Base-by-base conservation (phyloP, 768 basidiomycete species). In the Russula brevipes region DNA sequence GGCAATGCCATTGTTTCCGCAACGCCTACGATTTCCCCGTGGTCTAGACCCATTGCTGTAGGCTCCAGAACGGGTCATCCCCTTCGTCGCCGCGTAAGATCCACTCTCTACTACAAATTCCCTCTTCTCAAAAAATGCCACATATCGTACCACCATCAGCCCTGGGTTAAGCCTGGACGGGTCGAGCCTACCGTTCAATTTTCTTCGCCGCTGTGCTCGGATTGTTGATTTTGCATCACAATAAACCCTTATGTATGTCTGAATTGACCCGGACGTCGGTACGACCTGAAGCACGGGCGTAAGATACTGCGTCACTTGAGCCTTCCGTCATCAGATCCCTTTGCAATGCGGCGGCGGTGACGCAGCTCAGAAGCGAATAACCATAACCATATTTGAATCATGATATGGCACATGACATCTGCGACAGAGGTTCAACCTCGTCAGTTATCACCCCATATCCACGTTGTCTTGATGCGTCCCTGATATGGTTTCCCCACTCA, bases 21-120 rank as follows among this genome's bases (percentile, higher is more conserved):
- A 64, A 66, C 65, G 57, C 62, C 65, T 64, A 64, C 49, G 62
- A 66, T 56, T 63, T 59, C 49, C n/a, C 53, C 57, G 47, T 10
- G 57, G 62, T 64, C 65, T 66, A 66, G 65, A 52, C 62, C 49
- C 17, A 19, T 36, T 46, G 16, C 30, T 53, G 24, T 16, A 35
- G 38, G 57, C 57, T 64, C 65, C 65, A 64, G 65, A 64, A 63
- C 65, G 19, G 31, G 38, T 54, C 38, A n/a, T 45, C 36, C 41
- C 41, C 39, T 55, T 57, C 50, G 14, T 45, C 47, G 58, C 63
- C 63, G 63, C 63, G 39, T 38, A 64, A 59, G 57, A 44, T 14
- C 52, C 57, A 54, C 57, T 14, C 53, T 56, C 41, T 50, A 52
- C 58, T 64, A 56, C 63, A 60, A 54, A 60, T 64, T 54, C 17